Evolutionary conservation across 2,329 filamentous ascomycete species (phyloP).

Genomic region (Pyrenophora seminiperda): DNA sequence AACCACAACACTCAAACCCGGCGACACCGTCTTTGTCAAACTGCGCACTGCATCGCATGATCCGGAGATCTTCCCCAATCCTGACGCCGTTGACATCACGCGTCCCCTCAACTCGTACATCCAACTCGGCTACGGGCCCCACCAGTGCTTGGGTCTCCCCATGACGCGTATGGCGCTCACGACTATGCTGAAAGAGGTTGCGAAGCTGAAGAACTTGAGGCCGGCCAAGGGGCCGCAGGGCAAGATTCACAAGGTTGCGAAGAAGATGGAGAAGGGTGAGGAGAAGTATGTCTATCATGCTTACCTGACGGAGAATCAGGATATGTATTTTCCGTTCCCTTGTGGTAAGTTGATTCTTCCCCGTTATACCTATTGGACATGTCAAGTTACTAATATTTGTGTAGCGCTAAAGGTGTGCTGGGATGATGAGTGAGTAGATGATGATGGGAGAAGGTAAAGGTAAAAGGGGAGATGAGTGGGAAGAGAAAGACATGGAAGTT

Average conservation of each 20-base stretch:
- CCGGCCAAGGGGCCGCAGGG: conserved; percentile 49
- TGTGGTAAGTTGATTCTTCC: conserved; percentile 49
- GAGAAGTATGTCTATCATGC: conserved; percentile 48
- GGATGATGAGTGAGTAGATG: conserved; percentile 23
- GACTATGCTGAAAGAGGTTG: conserved; percentile 54
- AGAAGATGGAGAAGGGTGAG: conserved; percentile 30
- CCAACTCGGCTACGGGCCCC: conserved; percentile 51
- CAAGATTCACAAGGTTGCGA: conserved; percentile 51
- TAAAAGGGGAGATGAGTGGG: too few species aligned
- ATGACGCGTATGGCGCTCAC: conserved; percentile 53
- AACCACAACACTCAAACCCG: conserved; percentile 41
- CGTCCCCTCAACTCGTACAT: conserved; percentile 52
- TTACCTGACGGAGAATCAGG: conserved; percentile 56
- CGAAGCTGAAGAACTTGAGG: conserved; percentile 46
- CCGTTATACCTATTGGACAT: background rate
- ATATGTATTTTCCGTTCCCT: conserved; percentile 55
- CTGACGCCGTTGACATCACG: conserved; percentile 47
- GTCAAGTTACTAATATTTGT: conserved; percentile 14
- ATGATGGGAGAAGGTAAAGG: too few species aligned
- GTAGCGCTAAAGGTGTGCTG: conserved; percentile 39
- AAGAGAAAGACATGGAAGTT: too few species aligned
- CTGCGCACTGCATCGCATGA: conserved; percentile 52
- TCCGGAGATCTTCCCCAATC: conserved; percentile 49
- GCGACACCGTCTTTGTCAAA: conserved; percentile 51
- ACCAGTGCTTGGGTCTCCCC: conserved; percentile 51